Conservation (phyloP, 306 rosid species). For the Vachellia pachyceras region DNA sequence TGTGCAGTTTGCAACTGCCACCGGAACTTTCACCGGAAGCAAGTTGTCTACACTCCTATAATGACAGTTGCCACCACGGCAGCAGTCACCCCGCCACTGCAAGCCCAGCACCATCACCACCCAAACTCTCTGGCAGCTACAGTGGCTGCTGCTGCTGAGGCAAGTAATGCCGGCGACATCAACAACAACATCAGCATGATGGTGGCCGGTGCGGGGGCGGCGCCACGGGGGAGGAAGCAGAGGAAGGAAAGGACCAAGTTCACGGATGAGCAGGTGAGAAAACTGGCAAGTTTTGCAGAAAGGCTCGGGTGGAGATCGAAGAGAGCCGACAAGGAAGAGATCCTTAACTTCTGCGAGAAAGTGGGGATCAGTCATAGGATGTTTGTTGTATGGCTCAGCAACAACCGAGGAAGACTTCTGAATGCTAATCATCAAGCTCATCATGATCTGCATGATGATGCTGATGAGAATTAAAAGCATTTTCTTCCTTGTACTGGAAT, state of each 20-base stretch:
- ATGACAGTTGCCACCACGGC: too few relatives aligned
- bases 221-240: background rate
- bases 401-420: constrained; percentile 15
- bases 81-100: background rate
- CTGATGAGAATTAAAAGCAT: too few relatives aligned
- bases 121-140: background rate
- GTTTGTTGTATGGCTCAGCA: constrained; percentile 29
- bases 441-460: background rate
- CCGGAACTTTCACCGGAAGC: constrained; percentile 27
- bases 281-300: background rate
- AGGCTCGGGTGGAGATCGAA: constrained; percentile 8
- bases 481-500: background rate
- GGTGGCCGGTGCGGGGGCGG: background rate
- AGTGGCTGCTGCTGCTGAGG: background rate
- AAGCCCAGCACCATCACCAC: background rate
- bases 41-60: background rate
- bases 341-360: constrained; percentile 9
- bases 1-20: constrained; percentile 36
- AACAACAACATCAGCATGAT: too few relatives aligned
- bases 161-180: background rate
- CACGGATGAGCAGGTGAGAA: background rate
- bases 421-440: background rate
- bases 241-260: constrained; percentile 22
- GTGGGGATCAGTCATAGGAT: constrained; percentile 20
- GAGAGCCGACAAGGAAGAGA: background rate